Base-by-base conservation (phyloP, 345 rosid species). In the Brassica juncea region DNA sequence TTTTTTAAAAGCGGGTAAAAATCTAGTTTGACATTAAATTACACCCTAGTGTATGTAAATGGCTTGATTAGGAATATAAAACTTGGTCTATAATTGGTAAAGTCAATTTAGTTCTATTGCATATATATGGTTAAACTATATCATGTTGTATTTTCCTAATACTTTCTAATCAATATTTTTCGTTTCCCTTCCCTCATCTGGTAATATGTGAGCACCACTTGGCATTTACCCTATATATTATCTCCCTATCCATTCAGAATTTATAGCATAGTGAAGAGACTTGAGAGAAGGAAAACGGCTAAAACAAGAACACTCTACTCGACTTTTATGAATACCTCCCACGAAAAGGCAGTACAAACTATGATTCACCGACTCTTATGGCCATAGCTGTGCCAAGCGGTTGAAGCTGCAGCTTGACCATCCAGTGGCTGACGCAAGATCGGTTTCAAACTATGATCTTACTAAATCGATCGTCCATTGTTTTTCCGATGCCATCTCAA, bases 361-460 rank as follows among this genome's bases (percentile, higher is more conserved):
- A 74, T n/a, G n/a, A n/a, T n/a, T n/a, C n/a, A n/a, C n/a, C n/a
- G n/a, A n/a, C n/a, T n/a, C n/a, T 64, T 60, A 74, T 62, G 82
- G 82, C 21, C 82, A 74, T 15, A 74, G 75, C 27, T 80, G 75
- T 14, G 78, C 82, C 59, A 61, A 11, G 66, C 57, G 21, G 71
- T 74, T 80, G 78, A 80, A 74, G 75, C 25, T 52, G 30, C 59
- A 14, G 37, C 52, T 80, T 4, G n/a, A 62, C 12, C 60, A 74
- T 80, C 79, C 75, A 69, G 19, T 8, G 66, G 75, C 67, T 74
- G 67, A 69, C 0, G 3, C 7, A 1, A 70, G 66, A 34, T 76
- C 54, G 2, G 47, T 73, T 62, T 74, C 79, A 8, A 68, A 34
- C 70, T 74, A 28, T 68, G 82, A 74, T 61, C 79, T 80, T 60